Evolutionary conservation across 176 grass and related monocot species (phyloP).

Genomic region (Bromus sterilis): DNA sequence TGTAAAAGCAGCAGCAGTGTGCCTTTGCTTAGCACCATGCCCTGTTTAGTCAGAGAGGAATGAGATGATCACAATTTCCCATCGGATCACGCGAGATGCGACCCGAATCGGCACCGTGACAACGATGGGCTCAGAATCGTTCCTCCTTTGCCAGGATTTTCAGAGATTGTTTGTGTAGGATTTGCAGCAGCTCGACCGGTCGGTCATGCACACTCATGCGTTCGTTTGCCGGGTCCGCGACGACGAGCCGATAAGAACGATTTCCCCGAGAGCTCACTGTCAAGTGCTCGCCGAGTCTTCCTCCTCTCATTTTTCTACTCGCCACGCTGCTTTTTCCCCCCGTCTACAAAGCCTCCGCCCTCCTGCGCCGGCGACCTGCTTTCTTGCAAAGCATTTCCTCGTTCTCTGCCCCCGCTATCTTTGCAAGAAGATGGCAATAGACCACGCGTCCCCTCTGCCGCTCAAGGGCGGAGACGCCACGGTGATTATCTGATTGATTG

Average conservation of each 20-base stretch:
- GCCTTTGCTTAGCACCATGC: background rate
- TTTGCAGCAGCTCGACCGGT: background rate
- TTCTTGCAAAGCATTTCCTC: background rate
- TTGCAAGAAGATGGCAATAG: conserved; percentile 44
- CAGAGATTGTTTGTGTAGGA: background rate
- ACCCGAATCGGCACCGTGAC: background rate
- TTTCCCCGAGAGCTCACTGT: background rate
- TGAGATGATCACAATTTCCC: background rate
- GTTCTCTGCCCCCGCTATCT: background rate
- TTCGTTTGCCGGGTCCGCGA: background rate
- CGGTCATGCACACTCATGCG: background rate
- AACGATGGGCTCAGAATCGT: background rate
- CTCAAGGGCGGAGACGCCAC: conserved; percentile 37
- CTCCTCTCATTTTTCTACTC: background rate
- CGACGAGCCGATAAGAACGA: conserved; percentile 44
- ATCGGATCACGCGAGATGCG: background rate
- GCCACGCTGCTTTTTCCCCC: conserved; percentile 2
- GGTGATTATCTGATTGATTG: conserved; percentile 17
- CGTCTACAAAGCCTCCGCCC: conserved; percentile 41
- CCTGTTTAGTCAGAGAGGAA: background rate
- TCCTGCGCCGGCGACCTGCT: background rate
- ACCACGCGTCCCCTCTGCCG: conserved; percentile 37
- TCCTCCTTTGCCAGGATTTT: background rate
- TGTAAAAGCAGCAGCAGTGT: background rate
- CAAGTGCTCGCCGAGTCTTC: background rate